Conservation (phyloP, 345 rosid genomes). For the Euphorbia tirucalli region DNA sequence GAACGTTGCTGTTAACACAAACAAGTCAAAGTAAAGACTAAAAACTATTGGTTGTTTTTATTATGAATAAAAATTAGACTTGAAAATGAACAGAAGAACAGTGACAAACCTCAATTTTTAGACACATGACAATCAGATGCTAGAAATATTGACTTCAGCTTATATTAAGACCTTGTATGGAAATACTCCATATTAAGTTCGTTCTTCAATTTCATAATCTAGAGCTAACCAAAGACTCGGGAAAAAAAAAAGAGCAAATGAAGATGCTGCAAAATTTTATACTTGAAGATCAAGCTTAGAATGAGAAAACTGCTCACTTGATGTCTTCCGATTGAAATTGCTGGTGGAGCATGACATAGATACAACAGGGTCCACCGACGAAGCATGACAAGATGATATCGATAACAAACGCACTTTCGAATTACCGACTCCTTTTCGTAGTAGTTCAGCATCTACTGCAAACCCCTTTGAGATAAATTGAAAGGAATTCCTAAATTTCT, state of each 20-base stretch:
- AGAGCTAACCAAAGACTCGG: not conserved
- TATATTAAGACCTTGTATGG: not conserved
- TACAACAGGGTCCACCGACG: constrained; percentile 12
- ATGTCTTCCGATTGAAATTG: constrained; percentile 10
- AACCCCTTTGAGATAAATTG: constrained; percentile 20
- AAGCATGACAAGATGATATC: constrained; percentile 17
- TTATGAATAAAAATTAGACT: not conserved
- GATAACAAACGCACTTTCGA: constrained; percentile 6
- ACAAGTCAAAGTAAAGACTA: not conserved
- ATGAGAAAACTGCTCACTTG: constrained; percentile 13
- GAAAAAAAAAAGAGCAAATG: not conserved
- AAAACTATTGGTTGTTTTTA: not conserved
- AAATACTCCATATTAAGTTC: not conserved
- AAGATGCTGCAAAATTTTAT: not conserved
- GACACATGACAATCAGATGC: not conserved
- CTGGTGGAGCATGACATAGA: not conserved
- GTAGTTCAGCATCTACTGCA: constrained; percentile 10
- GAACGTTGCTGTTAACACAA: not conserved
- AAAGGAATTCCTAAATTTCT: constrained; percentile 7
- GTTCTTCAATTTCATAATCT: not conserved
- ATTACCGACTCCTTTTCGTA: constrained; percentile 1
- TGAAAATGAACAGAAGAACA: not conserved
- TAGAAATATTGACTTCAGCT: not conserved
- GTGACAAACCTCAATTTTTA: not conserved
- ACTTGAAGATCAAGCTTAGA: not conserved